Base-by-base conservation (phyloP, 345 rosid species). In the Euclidium syriacum region DNA sequence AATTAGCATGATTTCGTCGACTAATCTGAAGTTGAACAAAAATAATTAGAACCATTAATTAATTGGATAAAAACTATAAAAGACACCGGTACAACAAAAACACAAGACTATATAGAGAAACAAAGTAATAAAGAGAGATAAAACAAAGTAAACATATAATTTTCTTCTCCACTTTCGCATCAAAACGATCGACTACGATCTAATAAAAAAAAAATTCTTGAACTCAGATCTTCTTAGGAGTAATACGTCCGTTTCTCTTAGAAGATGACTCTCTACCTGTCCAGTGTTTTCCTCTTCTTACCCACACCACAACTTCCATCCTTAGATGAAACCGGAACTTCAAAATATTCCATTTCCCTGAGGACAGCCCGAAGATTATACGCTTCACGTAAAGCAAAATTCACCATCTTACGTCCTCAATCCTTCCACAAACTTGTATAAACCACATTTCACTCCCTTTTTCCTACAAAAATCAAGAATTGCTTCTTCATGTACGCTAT, bases 391-490 rank as follows among this genome's bases (percentile, higher is more conserved):
- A 34, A 7, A 10, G 56, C 25, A 1, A 6, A 34, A 24, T 9
- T 35, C 35, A 0, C n/a, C n/a, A 7, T 48, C 47, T 62, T 49
- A 48, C 56, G 27, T 26, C 25, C 38, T 25, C n/a, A 48, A 7
- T 24, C 47, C 47, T 25, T 62, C 47, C 3, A 62, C 56, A 49
- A 24, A 62, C 57, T 62, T 33, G 23, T 3, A 46, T 0, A 35
- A 62, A 47, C 44, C 56, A 48, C 2, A 2, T 18, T 35, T 48
- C 56, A 48, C 67, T 16, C 7, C 43, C 19, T 30, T 15, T 15
- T 60, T 46, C 53, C 10, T 60, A 60, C 65, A 60, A 60, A 14
- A 59, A 6, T 46, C 52, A 59, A 59, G 52, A 43, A 59, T 10
- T n/a, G 22, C 42, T 2, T 43, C 32, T 44, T 44, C 64, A 15